Base-by-base conservation (phyloP, 176 grass and related monocot genomes). In the Typha latifolia region DNA sequence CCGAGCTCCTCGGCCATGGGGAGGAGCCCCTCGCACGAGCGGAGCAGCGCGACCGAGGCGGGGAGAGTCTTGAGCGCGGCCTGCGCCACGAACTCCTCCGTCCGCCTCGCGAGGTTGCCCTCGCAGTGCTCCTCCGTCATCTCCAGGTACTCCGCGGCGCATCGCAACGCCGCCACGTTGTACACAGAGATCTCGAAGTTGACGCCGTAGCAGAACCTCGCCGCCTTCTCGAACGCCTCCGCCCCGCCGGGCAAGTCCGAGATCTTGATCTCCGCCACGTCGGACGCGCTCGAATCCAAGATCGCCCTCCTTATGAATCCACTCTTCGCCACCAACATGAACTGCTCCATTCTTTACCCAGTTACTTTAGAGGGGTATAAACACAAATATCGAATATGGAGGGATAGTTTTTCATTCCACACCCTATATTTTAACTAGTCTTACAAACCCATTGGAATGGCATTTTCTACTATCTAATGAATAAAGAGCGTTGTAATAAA, bases 141-240 rank as follows among this genome's bases (percentile, higher is more conserved):
- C 79, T 89, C 80, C 80, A 91, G 77, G 66, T 84, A 86, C 66
- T 82, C 85, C 0, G 88, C 78, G 16, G 82, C 82, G 74, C 88
- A 92, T 1, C 59, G 72, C 4, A 97, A 65, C 32, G 78, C 62
- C 4, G 75, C 85, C 15, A 87, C 89, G 88, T 97, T 82, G 51
- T 66, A 43, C 0, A 81, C 78, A 12, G 85, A 82, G 22, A 90
- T 87, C 72, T 97, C 93, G 29, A 97, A 82, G 67, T 82, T 86
- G 69, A 80, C 63, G 65, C 85, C 85, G 27, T 97, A 97, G 72
- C 93, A 91, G 80, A 89, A 96, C 11, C 67, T 82, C 15, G 76
- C 72, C 0, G 81, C 85, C 83, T 79, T 81, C 50, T 97, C 85
- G 81, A 97, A 92, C n/a, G 72, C 69, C 69, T 84, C 83, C 15